A percentile compares a stretch with the other conserved stretches of the same genome.
Evolutionary conservation across 2,329 filamentous ascomycete species (phyloP).

Genomic region (Diaporthe velutina): DNA sequence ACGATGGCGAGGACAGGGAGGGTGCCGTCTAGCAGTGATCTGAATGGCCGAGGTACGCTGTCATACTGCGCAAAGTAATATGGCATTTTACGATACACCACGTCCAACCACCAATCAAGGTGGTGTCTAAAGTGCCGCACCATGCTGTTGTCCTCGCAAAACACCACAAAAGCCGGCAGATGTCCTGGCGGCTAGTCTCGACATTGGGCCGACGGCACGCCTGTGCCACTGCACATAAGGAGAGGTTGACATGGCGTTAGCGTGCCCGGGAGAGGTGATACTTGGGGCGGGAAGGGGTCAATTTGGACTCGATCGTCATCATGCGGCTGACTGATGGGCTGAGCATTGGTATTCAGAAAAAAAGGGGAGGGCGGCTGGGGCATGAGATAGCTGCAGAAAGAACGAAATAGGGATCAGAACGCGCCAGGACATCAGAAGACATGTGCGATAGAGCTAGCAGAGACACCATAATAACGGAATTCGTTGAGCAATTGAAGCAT

Average conservation of each 20-base stretch:
- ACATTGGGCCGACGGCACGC: constrained; percentile 24
- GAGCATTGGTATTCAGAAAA: neutral
- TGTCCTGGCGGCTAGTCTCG: constrained; percentile 7
- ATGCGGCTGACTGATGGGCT: neutral
- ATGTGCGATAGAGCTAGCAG: neutral
- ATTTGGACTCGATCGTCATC: neutral
- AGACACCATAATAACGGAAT: neutral
- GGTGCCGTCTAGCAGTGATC: constrained; percentile 23
- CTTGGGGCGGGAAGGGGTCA: neutral
- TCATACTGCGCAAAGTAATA: constrained; percentile 6
- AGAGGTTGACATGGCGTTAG: neutral
- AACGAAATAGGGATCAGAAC: neutral
- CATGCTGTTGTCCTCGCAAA: constrained; percentile 6
- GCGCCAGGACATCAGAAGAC: neutral
- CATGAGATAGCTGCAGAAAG: neutral
- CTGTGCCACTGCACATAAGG: neutral
- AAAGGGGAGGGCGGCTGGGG: neutral
- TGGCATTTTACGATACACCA: constrained; percentile 1
- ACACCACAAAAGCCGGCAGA: neutral
- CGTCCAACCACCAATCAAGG: constrained; percentile 12
- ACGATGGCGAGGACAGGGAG: constrained; percentile 43
- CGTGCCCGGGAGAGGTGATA: neutral
- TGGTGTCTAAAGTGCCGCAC: neutral
- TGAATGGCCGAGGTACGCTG: neutral
- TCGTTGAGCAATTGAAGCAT: neutral